Percentiles rank a stretch among this genome's conserved stretches.
phyloP scores from a whole-genome alignment of 495 filamentous ascomycete genomes.

The Podospora sp. region DNA sequence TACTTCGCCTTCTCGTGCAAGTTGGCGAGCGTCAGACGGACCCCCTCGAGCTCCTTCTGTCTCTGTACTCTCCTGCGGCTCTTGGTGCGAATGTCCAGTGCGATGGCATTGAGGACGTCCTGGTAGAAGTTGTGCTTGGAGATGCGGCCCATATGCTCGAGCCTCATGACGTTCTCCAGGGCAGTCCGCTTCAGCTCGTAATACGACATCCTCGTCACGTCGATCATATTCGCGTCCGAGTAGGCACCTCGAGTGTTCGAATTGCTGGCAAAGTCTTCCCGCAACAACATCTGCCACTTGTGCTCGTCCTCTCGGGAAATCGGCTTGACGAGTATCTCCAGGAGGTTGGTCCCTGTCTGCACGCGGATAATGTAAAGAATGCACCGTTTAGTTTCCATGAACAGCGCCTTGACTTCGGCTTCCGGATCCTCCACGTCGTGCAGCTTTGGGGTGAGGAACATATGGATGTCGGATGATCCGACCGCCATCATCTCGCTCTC shows the following conservation, averaged over 20 bases:
- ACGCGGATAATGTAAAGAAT: slow-evolving; percentile 97
- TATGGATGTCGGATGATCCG: slow-evolving; percentile 84
- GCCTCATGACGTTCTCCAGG: slow-evolving; percentile 87
- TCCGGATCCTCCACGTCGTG: slow-evolving; percentile 93
- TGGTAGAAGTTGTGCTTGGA: slow-evolving; percentile 93
- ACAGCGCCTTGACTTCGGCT: slow-evolving; percentile 83
- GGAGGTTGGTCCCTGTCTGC: slow-evolving; percentile 85
- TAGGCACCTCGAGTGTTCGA: slow-evolving; percentile 79
- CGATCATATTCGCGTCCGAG: slow-evolving; percentile 85
- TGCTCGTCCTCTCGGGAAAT: slow-evolving; percentile 85
- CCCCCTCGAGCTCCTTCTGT: slow-evolving; percentile 85
- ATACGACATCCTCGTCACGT: slow-evolving; percentile 89
- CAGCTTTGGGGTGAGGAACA: slow-evolving; percentile 89
- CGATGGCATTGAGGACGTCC: slow-evolving; percentile 94
- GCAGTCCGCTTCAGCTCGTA: slow-evolving; percentile 88
- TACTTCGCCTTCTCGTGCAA: slow-evolving; percentile 90
- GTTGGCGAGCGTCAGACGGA: slow-evolving; percentile 78
- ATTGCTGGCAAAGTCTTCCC: slow-evolving; percentile 75
- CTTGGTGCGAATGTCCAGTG: slow-evolving; percentile 94
- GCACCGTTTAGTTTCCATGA: slow-evolving; percentile 97
- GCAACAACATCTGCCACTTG: slow-evolving; percentile 79
- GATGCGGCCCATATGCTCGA: slow-evolving; percentile 84
- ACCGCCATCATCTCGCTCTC: slow-evolving; percentile 89
- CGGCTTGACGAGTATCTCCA: slow-evolving; percentile 92
- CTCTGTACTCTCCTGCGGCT: slow-evolving; percentile 89